Evolutionary conservation across 805 yeast species (phyloP), one percentile per base, ranked within the genome.

Genomic region (Cyberlindnera americana): DNA sequence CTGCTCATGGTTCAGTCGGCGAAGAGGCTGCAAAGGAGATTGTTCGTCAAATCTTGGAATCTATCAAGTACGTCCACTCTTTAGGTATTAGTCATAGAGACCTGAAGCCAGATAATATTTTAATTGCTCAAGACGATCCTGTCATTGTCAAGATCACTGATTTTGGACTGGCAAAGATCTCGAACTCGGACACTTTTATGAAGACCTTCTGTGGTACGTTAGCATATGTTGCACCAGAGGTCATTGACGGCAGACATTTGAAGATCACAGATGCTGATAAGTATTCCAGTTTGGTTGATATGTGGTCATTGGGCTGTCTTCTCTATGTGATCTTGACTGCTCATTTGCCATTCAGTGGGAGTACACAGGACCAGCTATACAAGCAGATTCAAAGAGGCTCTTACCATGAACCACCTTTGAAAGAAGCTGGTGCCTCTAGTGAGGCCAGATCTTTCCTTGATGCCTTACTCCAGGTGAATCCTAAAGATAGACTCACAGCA

Each of bases 191-290:
- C 9, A 78, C 95, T 2, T 79, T 84, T 47, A 82, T 93, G 84
- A 90, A 88, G 59, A 91, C 99, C 0, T 93, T 93, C 54, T 93
- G 99, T 65, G 99, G 99, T 2, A 93, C 99, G 0, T 62, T 93
- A 47, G 97, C 98, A 2, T 93, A 93, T 55, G 83, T 93, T 35
- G 99, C 99, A 0, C 99, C 99, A 0, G 99, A 93, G 60, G 88
- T 93, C 7, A 64, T 80, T 26, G 65, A 65, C 21, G 73, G 72
- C 12, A 62, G 67, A 40, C 59, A 57, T 23, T 47, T 57, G 8
- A 52, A 49, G 33, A 37, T 49, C 16, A 52, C 44, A 6, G 49
- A 48, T 44, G 52, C 55, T 44, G 62, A 52, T 43, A 63, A 61
- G 37, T 93, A 93, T 56, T 87, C 96, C 3, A 81, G 84, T 27